Percentiles rank a stretch among this genome's conserved stretches.
Conservation (phyloP, 2,329 filamentous ascomycete genomes). For the Fusarium redolens region DNA sequence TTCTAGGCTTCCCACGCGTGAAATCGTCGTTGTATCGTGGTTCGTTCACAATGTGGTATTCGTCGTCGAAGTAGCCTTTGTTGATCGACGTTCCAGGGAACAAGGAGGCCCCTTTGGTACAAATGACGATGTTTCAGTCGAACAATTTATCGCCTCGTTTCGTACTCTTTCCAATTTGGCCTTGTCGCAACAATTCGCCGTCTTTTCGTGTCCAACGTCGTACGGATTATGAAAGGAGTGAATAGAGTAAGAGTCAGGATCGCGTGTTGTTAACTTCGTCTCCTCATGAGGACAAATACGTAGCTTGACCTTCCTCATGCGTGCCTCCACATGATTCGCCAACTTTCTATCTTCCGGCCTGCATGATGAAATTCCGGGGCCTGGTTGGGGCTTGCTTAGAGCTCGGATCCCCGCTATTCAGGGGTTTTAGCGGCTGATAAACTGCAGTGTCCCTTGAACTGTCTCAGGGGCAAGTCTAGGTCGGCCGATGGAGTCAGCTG, state of each 20-base stretch:
- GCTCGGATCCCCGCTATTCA: constrained; percentile 33
- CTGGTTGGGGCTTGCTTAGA: constrained; percentile 28
- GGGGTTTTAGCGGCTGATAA: constrained; percentile 30
- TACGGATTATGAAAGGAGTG: constrained; percentile 1
- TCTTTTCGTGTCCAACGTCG: neutral
- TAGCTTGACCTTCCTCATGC: constrained; percentile 19
- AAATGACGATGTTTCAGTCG: constrained; percentile 8
- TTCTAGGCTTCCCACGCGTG: neutral
- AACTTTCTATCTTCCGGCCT: constrained; percentile 15
- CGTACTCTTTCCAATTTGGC: neutral
- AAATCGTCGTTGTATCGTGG: neutral
- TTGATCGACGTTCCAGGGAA: constrained; percentile 29
- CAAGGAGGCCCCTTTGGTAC: constrained; percentile 35
- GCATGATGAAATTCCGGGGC: constrained; percentile 30
- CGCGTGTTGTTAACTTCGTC: constrained; percentile 19
- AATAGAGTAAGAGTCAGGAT: constrained; percentile 5
- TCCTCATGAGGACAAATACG: constrained; percentile 31
- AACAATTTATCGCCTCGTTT: neutral
- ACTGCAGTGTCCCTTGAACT: constrained; percentile 16
- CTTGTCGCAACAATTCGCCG: neutral
- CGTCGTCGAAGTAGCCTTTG: neutral
- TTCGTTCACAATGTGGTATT: neutral
- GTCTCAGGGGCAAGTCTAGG: constrained; percentile 25
- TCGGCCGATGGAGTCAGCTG: constrained; percentile 6
- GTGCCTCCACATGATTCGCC: constrained; percentile 25